phyloP scores from a whole-genome alignment of 2,329 filamentous ascomycete species.

The Fusarium longipes region DNA sequence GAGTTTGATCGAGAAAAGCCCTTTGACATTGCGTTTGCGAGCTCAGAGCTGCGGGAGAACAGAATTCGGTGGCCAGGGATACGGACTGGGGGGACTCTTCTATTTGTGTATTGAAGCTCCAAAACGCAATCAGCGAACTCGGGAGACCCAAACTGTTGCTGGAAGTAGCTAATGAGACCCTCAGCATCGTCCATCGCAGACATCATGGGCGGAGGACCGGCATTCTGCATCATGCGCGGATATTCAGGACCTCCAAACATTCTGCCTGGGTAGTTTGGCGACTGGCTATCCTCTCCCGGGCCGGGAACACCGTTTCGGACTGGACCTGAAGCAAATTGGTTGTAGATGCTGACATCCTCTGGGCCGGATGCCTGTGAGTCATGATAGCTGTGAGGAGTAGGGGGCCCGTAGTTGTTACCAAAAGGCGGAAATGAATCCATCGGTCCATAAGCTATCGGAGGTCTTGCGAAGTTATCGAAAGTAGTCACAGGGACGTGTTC shows the following conservation, averaged over 20 bases:
- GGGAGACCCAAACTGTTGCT: conserved; percentile 50
- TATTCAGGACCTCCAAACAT: conserved; percentile 50
- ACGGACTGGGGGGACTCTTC: conserved; percentile 53
- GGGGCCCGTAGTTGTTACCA: conserved; percentile 60
- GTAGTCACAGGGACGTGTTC: conserved; percentile 51
- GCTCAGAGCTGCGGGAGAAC: conserved; percentile 61
- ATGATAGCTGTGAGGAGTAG: conserved; percentile 70
- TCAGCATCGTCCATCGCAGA: conserved; percentile 50
- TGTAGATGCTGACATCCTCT: conserved; percentile 57
- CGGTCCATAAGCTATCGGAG: conserved; percentile 51
- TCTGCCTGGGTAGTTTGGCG: conserved; percentile 46
- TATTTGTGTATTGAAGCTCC: conserved; percentile 58
- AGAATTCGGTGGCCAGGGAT: conserved; percentile 67
- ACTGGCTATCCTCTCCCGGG: conserved; percentile 48
- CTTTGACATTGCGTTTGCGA: conserved; percentile 46
- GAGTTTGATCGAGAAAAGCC: conserved; percentile 48
- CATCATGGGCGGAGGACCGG: conserved; percentile 45
- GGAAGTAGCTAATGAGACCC: conserved; percentile 55
- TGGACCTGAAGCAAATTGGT: conserved; percentile 54
- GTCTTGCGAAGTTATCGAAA: conserved; percentile 55
- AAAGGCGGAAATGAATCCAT: conserved; percentile 51
- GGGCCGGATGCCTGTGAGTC: conserved; percentile 68
- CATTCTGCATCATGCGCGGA: conserved; percentile 50
- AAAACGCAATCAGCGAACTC: conserved; percentile 59
- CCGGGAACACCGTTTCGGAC: conserved; percentile 53